Evolutionary conservation across 163 green algal genomes (phyloP).

Genomic region (Coccomyxa subellipsoidea): DNA sequence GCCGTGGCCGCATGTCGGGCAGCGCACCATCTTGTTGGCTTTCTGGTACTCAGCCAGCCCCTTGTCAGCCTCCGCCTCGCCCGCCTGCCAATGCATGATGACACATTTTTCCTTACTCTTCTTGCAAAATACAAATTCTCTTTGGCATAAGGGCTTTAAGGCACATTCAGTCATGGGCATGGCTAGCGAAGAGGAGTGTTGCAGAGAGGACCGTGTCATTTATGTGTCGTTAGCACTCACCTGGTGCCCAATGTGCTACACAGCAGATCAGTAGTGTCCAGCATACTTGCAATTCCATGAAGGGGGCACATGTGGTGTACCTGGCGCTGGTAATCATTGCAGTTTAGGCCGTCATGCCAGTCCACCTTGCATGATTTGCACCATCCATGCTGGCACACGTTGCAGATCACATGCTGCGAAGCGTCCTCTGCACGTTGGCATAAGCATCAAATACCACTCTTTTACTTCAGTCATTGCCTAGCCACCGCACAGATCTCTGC

Average conservation of each 20-base stretch:
- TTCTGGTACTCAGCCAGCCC: conserved; percentile 6
- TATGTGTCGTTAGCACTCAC: no score
- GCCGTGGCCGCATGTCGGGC: conserved; percentile 1
- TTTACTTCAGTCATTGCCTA: neutral
- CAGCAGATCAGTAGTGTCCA: no score
- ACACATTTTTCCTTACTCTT: no score
- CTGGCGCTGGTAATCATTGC: conserved; percentile 5
- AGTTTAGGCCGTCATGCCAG: conserved; percentile 6
- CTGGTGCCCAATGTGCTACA: no score
- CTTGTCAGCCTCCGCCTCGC: conserved; percentile 11
- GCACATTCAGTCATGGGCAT: no score
- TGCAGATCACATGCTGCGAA: conserved; percentile 6
- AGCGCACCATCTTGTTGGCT: neutral
- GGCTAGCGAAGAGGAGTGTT: no score
- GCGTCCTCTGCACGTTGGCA: neutral
- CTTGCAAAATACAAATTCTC: no score
- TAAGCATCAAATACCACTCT: neutral
- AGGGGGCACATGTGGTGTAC: neutral
- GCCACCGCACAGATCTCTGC: neutral
- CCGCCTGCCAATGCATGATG: neutral
- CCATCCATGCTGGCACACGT: conserved; percentile 12
- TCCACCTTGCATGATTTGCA: conserved; percentile 9
- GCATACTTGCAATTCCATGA: neutral
- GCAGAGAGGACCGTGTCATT: no score
- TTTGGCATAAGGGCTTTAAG: no score